phyloP scores from a whole-genome alignment of 176 grass and related monocot genomes.

The Musa itinerans region DNA sequence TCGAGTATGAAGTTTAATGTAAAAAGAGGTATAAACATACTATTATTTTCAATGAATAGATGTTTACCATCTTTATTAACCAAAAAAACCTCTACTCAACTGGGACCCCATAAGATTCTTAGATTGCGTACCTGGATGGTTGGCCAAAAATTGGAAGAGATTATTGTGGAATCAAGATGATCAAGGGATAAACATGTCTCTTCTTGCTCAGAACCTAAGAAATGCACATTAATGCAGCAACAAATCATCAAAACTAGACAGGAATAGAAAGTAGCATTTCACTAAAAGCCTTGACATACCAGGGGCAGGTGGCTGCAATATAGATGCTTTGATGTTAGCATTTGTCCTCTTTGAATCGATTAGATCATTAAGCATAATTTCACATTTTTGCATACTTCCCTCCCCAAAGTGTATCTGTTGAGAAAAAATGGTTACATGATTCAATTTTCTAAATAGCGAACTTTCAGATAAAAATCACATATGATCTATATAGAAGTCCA shows the following conservation, averaged over 20 bases:
- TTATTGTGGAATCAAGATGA: conserved; percentile 88
- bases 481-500: neutral
- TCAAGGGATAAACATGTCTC: conserved; percentile 52
- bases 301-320: conserved; percentile 25
- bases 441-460: neutral
- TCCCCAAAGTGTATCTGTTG: conserved; percentile 96
- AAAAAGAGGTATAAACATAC: neutral
- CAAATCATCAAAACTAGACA: neutral
- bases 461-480: neutral
- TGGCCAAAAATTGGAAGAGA: conserved; percentile 97
- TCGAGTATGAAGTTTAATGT: neutral
- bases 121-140: conserved; percentile 65
- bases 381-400: conserved; percentile 97
- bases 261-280: neutral
- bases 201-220: conserved; percentile 50
- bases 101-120: neutral
- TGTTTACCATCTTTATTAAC: neutral
- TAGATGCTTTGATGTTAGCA: conserved; percentile 91
- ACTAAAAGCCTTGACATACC: conserved; percentile 12
- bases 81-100: neutral
- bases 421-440: conserved; percentile 21
- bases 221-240: conserved; percentile 23
- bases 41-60: neutral
- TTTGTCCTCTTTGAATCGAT: conserved; percentile 98
- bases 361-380: conserved; percentile 99